phyloP scores from a whole-genome alignment of 2,329 filamentous ascomycete species.

The Pezicula radicicola region DNA sequence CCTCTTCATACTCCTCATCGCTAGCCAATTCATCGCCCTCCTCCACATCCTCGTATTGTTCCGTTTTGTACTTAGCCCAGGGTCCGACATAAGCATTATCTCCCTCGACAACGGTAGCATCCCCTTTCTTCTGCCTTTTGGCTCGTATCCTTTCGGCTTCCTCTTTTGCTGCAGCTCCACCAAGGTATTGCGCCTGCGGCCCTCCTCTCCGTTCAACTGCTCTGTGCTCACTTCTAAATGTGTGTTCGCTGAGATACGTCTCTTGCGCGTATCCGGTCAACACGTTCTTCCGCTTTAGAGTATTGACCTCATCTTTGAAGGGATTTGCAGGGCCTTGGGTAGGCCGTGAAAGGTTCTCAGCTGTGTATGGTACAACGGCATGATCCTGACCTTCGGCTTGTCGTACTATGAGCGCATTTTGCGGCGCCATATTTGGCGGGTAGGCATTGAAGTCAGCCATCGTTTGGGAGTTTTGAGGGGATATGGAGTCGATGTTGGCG shows the following conservation, averaged over 20 bases:
- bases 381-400: constrained; percentile 54
- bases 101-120: constrained; percentile 80
- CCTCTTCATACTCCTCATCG: constrained; percentile 75
- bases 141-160: constrained; percentile 64
- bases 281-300: constrained; percentile 74
- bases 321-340: constrained; percentile 70
- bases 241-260: constrained; percentile 84
- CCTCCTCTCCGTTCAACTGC: constrained; percentile 70
- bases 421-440: constrained; percentile 62
- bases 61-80: constrained; percentile 80
- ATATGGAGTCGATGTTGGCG: background rate
- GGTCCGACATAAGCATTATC: constrained; percentile 88
- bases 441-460: constrained; percentile 64
- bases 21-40: constrained; percentile 72
- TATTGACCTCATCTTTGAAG: constrained; percentile 61
- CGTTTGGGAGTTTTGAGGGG: constrained; percentile 12
- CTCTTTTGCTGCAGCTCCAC: constrained; percentile 61
- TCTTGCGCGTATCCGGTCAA: constrained; percentile 86
- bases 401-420: constrained; percentile 60
- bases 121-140: constrained; percentile 82
- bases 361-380: constrained; percentile 63
- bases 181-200: constrained; percentile 53
- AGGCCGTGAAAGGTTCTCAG: constrained; percentile 66
- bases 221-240: constrained; percentile 83
- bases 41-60: constrained; percentile 71